Percentiles rank a stretch among this genome's conserved stretches.
phyloP scores from a whole-genome alignment of 2,329 filamentous ascomycete species.

The Pseudocercospora cruenta region DNA sequence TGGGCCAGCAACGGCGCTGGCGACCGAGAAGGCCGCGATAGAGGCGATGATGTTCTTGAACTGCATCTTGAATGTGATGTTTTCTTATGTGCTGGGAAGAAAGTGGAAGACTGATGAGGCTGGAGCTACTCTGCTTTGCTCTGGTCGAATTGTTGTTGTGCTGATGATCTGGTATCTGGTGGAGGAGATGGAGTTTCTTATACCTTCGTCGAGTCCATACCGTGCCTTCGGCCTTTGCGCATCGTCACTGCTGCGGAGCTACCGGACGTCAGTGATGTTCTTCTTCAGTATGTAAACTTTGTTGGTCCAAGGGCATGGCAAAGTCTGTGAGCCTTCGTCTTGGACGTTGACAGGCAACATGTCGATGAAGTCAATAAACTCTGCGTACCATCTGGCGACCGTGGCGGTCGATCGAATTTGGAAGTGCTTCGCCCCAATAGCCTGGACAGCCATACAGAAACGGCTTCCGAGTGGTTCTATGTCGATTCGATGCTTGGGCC shows the following conservation, averaged over 20 bases:
- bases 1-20: background rate
- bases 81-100: background rate
- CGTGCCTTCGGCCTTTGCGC: background rate
- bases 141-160: background rate
- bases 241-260: background rate
- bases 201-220: conserved; percentile 2
- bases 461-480: background rate
- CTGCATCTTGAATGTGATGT: conserved; percentile 5
- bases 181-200: conserved; percentile 14
- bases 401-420: background rate
- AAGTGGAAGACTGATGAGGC: background rate
- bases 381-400: background rate
- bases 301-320: background rate
- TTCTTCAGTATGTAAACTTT: background rate
- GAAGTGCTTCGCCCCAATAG: background rate
- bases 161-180: conserved; percentile 7
- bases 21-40: background rate
- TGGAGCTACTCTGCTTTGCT: background rate
- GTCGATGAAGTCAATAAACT: background rate
- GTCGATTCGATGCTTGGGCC: background rate
- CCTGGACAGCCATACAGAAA: background rate
- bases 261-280: background rate
- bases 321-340: background rate
- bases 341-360: background rate
- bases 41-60: conserved; percentile 6